Evolutionary conservation across 1,284 basidiomycete genomes (phyloP).

Genomic region (Microbotryomycetes sp.): DNA sequence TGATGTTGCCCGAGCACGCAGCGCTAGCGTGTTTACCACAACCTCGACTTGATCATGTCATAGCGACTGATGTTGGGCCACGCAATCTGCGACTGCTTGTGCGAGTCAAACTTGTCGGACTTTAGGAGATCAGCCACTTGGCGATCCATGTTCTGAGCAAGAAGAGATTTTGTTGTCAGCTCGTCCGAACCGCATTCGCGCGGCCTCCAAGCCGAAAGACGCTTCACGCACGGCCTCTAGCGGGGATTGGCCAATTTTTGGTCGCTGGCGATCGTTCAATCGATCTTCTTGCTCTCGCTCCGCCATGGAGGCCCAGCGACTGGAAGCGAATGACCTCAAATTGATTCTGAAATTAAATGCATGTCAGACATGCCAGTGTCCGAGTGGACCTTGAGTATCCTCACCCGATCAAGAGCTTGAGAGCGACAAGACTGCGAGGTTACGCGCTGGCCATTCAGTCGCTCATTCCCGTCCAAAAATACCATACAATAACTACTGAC

Average conservation of each 20-base stretch:
- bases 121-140: conserved; percentile 1
- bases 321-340: conserved; percentile 71
- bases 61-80: conserved; percentile 28
- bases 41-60: conserved; percentile 33
- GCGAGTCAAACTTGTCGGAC: conserved; percentile 5
- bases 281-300: conserved; percentile 59
- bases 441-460: not conserved
- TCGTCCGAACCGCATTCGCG: too few relatives aligned
- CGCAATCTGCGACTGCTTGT: conserved; percentile 1
- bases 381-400: not conserved
- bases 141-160: conserved; percentile 1
- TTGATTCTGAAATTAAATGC: conserved; percentile 47
- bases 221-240: conserved; percentile 62
- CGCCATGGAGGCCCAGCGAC: conserved; percentile 66
- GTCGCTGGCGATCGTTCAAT: conserved; percentile 74
- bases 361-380: not conserved
- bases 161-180: not conserved
- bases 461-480: not conserved
- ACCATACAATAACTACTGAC: conserved; percentile 43
- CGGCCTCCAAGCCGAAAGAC: not conserved
- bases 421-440: conserved; percentile 40
- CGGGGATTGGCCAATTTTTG: conserved; percentile 76
- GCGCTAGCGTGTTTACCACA: too few relatives aligned
- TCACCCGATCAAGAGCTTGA: conserved; percentile 76
- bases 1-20: too few relatives aligned